A percentile compares a stretch with the other conserved stretches of the same genome.
phyloP scores from a whole-genome alignment of 176 grass and related monocot genomes.

The Areca catechu region DNA sequence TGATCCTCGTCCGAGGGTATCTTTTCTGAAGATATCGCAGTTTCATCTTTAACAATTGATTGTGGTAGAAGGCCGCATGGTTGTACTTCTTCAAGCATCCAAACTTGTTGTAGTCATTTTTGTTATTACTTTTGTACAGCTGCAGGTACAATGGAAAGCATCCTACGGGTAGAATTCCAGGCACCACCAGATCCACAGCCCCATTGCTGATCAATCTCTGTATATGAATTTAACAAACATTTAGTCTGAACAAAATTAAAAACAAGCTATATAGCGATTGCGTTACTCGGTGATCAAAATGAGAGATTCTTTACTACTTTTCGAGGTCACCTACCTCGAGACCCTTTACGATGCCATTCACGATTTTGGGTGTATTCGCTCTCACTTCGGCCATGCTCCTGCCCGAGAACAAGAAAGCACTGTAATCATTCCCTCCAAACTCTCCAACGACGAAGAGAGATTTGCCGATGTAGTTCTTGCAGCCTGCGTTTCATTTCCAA shows the following conservation, averaged over 20 bases:
- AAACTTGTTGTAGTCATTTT: slow-evolving; percentile 28
- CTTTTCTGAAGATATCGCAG: slow-evolving; percentile 24
- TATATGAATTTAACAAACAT: neutral
- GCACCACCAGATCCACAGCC: slow-evolving; percentile 78
- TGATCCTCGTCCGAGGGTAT: slow-evolving; percentile 56
- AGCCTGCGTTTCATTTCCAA: slow-evolving; percentile 23
- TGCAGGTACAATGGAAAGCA: slow-evolving; percentile 79
- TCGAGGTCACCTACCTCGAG: slow-evolving; percentile 35
- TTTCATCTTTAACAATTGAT: slow-evolving; percentile 38
- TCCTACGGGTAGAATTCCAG: slow-evolving; percentile 64
- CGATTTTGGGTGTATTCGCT: slow-evolving; percentile 41
- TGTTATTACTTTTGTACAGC: slow-evolving; percentile 41
- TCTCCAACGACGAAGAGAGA: slow-evolving; percentile 91
- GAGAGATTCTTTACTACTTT: too few relatives aligned
- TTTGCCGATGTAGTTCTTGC: slow-evolving; percentile 48
- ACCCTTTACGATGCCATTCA: slow-evolving; percentile 45
- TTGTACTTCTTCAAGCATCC: slow-evolving; percentile 80
- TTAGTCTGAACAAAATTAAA: too few relatives aligned
- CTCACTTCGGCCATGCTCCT: slow-evolving; percentile 43
- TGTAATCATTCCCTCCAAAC: slow-evolving; percentile 96
- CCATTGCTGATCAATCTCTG: slow-evolving; percentile 77
- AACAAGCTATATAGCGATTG: too few relatives aligned
- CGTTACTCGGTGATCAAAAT: too few relatives aligned
- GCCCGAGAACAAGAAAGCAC: slow-evolving; percentile 70
- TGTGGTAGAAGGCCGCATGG: slow-evolving; percentile 60